Conservation (phyloP, 768 basidiomycete genomes). For the Rossbeevera mucosa region DNA sequence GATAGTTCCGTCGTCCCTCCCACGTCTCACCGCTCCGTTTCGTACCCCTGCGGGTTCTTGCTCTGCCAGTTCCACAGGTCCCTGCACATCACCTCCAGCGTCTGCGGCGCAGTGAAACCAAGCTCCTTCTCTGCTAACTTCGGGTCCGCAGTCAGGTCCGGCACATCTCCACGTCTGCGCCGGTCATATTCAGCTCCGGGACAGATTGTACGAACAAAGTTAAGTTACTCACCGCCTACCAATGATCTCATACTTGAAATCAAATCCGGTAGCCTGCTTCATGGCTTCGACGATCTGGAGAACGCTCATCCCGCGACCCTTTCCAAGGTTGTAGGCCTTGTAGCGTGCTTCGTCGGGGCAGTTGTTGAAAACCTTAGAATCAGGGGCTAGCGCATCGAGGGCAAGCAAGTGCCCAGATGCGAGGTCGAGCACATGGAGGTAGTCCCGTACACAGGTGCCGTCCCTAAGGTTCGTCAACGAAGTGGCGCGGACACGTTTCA, state of each 20-base stretch:
- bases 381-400: constrained; percentile 69
- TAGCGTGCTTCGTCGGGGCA: constrained; percentile 53
- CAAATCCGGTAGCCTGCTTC: constrained; percentile 83
- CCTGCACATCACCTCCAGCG: constrained; percentile 88
- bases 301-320: constrained; percentile 88
- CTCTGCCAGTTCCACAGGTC: constrained; percentile 99
- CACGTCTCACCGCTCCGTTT: constrained; percentile 23
- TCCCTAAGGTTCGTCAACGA: constrained; percentile 47
- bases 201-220: not conserved
- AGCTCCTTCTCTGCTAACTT: constrained; percentile 87
- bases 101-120: constrained; percentile 78
- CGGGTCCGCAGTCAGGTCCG: constrained; percentile 94
- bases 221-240: constrained; percentile 73
- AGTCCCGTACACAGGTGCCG: constrained; percentile 97
- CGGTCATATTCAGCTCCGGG: constrained; percentile 3
- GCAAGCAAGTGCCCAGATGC: constrained; percentile 93
- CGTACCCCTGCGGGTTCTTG: constrained; percentile 81
- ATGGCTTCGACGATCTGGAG: constrained; percentile 94
- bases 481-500: too few relatives aligned
- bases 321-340: constrained; percentile 97
- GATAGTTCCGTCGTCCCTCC: not conserved
- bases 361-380: constrained; percentile 54
- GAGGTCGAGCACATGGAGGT: constrained; percentile 89
- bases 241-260: constrained; percentile 86
- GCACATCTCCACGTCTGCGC: constrained; percentile 84